Base-by-base conservation (phyloP, 257 asterid species). In the Rehmannia glutinosa region DNA sequence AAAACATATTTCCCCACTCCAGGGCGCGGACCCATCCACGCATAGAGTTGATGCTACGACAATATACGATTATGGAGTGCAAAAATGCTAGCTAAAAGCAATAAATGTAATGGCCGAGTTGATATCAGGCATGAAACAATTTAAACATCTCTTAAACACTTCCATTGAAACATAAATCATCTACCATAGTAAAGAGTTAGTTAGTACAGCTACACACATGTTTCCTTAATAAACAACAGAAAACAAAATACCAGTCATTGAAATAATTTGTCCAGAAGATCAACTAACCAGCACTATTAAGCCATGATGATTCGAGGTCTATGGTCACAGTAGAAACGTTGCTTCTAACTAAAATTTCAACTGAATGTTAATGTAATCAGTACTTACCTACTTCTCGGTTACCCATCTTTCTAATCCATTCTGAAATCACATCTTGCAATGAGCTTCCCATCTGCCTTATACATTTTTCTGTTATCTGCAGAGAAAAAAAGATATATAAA, bases 401-500 rank as follows among this genome's bases (percentile, higher is more conserved):
- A 69, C 81, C 70, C 84, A 86, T 30, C 82, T 83, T 88, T 53
- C 66, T 55, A 67, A 83, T 69, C 96, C 96, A 90, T 58, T 90
- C 95, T 20, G 87, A 80, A 71, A 93, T 74, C 75, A 93, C 95
- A 72, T 91, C 96, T 69, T 90, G 97, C 88, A 90, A 54, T 24
- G 96, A 46, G 67, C 61, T 81, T 69, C 92, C 96, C 91, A 80
- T 82, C 77, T 77, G 85, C 74, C 88, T 79, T 58, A 93, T 77
- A 74, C 96, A 89, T 75, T 72, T 88, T 75, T 83, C 97, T 10
- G 99, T 91, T 65, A 93, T 86, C 97, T 90, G 75, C 74, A 67
- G 21, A 73, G 56, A 63, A 1, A 58, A 9, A 65, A 65, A 49
- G 33, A 32, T 8, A 53, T 24, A 17, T 35, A 61, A 47, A 23